Conservation (phyloP, 768 basidiomycete genomes). For the Leccinellum albellum region DNA sequence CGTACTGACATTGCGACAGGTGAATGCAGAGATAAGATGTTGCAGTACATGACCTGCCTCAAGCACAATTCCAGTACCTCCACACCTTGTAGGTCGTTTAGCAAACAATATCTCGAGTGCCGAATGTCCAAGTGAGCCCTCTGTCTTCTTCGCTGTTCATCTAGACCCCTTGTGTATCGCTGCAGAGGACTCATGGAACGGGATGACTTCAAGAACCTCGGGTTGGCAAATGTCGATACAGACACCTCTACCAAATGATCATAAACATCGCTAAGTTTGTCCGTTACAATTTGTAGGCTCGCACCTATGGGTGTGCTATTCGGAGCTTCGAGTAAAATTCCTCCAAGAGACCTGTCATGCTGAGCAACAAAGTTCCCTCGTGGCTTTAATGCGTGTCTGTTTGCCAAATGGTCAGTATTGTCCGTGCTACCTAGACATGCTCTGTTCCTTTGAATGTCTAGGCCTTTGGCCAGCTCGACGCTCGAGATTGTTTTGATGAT, state of each 20-base stretch:
- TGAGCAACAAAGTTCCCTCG: not conserved
- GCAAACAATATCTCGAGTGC: conserved; percentile 80
- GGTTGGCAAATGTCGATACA: conserved; percentile 54
- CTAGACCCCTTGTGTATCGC: not conserved
- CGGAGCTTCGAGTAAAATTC: not conserved
- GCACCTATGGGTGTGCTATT: not conserved
- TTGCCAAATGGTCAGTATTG: conserved; percentile 2
- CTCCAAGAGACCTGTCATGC: not conserved
- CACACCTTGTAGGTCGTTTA: conserved; percentile 68
- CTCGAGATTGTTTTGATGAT: not conserved
- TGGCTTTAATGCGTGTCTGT: not conserved
- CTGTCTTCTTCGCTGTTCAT: not conserved
- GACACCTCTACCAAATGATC: conserved; percentile 2
- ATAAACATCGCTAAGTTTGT: conserved; percentile 3
- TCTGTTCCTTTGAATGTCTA: not conserved
- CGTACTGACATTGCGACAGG: conserved; percentile 41
- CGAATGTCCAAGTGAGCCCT: conserved; percentile 77
- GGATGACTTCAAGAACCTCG: conserved; percentile 85
- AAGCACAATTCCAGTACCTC: conserved; percentile 68
- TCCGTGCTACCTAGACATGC: not conserved
- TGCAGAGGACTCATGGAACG: conserved; percentile 82
- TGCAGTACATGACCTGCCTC: conserved; percentile 74
- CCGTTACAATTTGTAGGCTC: not conserved
- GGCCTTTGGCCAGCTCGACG: not conserved
- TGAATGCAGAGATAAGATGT: conserved; percentile 86